Conservation (phyloP, 176 grass and related monocot species). For the Eleusine coracana region DNA sequence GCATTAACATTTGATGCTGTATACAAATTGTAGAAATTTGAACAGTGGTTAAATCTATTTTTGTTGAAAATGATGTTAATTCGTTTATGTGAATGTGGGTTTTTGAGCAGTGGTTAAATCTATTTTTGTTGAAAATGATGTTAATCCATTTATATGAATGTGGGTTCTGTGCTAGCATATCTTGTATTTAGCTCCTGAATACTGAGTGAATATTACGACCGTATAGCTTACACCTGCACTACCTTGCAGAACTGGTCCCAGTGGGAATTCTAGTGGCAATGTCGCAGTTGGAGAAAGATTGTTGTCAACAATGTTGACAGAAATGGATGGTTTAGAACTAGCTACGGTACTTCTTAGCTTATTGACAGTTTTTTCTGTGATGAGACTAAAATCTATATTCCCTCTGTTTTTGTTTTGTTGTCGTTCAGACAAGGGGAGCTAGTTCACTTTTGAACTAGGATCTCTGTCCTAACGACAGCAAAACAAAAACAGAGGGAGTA, state of each 20-base stretch:
- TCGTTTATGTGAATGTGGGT: background rate
- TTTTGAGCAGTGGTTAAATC: background rate
- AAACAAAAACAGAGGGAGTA: no score
- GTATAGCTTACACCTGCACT: background rate
- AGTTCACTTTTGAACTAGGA: no score
- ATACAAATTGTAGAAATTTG: conserved; percentile 18
- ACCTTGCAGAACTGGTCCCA: conserved; percentile 59
- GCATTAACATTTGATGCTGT: background rate
- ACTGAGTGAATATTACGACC: conserved; percentile 8
- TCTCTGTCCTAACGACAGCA: no score
- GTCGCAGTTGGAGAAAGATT: conserved; percentile 81
- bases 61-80: conserved; percentile 24
- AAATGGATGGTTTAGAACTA: conserved; percentile 96
- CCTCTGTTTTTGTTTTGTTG: no score
- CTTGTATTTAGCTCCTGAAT: background rate
- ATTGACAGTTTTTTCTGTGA: conserved; percentile 27
- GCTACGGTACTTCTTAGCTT: conserved; percentile 52
- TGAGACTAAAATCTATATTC: conserved; percentile 22
- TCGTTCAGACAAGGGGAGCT: no score
- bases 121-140: conserved; percentile 14
- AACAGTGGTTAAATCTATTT: background rate
- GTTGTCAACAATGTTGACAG: conserved; percentile 82
- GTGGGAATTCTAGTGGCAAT: conserved; percentile 54
- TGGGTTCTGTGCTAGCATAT: background rate
- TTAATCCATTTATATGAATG: conserved; percentile 9